phyloP scores from a whole-genome alignment of 2,329 filamentous ascomycete genomes.

The Penicillium sp. region DNA sequence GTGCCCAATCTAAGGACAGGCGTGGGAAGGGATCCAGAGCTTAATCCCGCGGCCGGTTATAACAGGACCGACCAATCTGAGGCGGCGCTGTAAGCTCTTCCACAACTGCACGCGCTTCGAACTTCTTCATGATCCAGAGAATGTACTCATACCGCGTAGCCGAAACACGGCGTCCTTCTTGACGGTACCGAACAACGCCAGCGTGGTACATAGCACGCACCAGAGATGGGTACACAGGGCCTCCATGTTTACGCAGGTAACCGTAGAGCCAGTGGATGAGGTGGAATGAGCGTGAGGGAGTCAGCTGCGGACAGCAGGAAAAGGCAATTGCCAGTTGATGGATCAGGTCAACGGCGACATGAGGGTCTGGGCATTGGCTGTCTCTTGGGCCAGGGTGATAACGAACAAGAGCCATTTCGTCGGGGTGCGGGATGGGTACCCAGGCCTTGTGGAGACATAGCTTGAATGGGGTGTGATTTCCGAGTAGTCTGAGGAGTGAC shows the following conservation, averaged over 20 bases:
- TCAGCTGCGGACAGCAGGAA: slow-evolving; percentile 35
- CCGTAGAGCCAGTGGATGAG: slow-evolving; percentile 46
- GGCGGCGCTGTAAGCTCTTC: slow-evolving; percentile 21
- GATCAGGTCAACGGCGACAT: slow-evolving; percentile 40
- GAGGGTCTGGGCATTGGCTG: slow-evolving; percentile 27
- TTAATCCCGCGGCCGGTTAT: neutral
- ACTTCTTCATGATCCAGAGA: slow-evolving; percentile 37
- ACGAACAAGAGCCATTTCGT: slow-evolving; percentile 24
- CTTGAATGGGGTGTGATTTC: slow-evolving; percentile 36
- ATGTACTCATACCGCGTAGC: slow-evolving; percentile 41
- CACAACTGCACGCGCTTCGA: slow-evolving; percentile 44
- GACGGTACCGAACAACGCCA: slow-evolving; percentile 44
- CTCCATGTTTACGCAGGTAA: slow-evolving; percentile 41
- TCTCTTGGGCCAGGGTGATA: slow-evolving; percentile 22
- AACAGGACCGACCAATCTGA: slow-evolving; percentile 12
- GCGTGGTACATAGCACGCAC: slow-evolving; percentile 48
- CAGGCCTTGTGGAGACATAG: slow-evolving; percentile 34
- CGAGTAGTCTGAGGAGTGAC: slow-evolving; percentile 33
- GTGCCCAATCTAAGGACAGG: neutral
- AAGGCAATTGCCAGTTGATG: slow-evolving; percentile 44
- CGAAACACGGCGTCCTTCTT: slow-evolving; percentile 33
- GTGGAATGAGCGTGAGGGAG: slow-evolving; percentile 41
- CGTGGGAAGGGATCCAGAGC: neutral
- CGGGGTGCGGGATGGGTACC: slow-evolving; percentile 19
- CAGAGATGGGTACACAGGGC: slow-evolving; percentile 42